phyloP scores from a whole-genome alignment of 75 land plant species.

The Chamaecyparis obtusa region DNA sequence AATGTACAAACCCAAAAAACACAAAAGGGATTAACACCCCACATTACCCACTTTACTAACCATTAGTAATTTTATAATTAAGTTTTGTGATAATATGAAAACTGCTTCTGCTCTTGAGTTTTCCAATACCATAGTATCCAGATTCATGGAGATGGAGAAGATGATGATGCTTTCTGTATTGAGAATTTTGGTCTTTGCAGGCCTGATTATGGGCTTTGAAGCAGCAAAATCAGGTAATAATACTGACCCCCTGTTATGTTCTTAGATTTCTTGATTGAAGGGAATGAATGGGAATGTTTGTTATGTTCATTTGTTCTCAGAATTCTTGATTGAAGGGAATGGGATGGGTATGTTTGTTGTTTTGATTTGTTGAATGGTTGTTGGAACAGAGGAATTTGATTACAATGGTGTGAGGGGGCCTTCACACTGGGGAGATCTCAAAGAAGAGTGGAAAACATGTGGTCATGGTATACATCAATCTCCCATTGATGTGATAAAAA shows the following conservation, averaged over 20 bases:
- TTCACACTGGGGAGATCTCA: slow-evolving; percentile 38
- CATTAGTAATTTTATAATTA: not conserved
- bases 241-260: not conserved
- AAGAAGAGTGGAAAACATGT: slow-evolving; percentile 31
- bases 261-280: no score
- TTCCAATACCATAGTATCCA: not conserved
- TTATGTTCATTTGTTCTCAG: no score
- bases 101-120: not conserved
- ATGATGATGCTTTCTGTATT: not conserved
- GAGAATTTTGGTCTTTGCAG: not conserved
- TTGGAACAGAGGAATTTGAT: slow-evolving; percentile 10
- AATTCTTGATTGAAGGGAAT: not conserved
- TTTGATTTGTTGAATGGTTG: not conserved
- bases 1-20: not conserved
- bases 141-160: not conserved
- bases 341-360: not conserved
- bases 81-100: not conserved
- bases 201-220: not conserved
- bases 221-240: not conserved
- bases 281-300: no score
- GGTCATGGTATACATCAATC: slow-evolving; percentile 33
- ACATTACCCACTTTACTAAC: not conserved
- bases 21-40: not conserved
- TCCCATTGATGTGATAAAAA: slow-evolving; percentile 31
- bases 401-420: slow-evolving; percentile 41